Conservation (phyloP, 371 early-diverging fungal genomes). For the Mycotypha africana region DNA sequence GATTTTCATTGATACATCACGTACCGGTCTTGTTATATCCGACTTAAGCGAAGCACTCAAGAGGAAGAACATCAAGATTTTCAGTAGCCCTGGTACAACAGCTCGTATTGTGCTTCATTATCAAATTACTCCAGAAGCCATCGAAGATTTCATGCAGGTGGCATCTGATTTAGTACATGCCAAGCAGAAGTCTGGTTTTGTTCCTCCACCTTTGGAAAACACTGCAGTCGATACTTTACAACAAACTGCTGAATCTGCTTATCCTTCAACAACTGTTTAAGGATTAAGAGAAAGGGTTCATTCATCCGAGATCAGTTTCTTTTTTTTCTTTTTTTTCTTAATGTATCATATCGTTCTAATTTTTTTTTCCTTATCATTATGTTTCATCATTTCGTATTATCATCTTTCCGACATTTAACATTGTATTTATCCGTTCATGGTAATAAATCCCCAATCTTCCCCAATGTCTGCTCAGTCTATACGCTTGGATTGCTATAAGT, state of each 20-base stretch:
- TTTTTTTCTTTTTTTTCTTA: background rate
- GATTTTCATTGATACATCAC: constrained; percentile 64
- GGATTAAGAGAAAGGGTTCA: background rate
- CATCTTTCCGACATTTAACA: too few relatives aligned
- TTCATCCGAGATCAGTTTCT: too few relatives aligned
- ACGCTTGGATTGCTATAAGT: too few relatives aligned
- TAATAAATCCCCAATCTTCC: too few relatives aligned
- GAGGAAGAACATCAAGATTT: constrained; percentile 46
- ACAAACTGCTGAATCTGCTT: constrained; percentile 13
- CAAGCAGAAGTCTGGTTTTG: constrained; percentile 16
- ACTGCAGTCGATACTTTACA: constrained; percentile 5
- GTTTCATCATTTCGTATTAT: too few relatives aligned
- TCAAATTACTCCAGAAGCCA: constrained; percentile 57
- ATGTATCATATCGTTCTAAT: background rate
- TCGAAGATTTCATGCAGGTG: constrained; percentile 43
- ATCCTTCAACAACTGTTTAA: constrained; percentile 14
- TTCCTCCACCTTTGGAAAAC: constrained; percentile 3
- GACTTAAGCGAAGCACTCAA: constrained; percentile 46
- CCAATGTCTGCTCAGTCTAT: too few relatives aligned
- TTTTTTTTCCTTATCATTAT: background rate
- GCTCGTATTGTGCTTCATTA: constrained; percentile 73
- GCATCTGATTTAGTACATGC: constrained; percentile 14
- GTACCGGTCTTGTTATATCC: constrained; percentile 38
- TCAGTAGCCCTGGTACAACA: constrained; percentile 38
- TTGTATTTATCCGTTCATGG: too few relatives aligned